phyloP scores from a whole-genome alignment of 1,284 basidiomycete genomes.

The Ganoderma boninense region DNA sequence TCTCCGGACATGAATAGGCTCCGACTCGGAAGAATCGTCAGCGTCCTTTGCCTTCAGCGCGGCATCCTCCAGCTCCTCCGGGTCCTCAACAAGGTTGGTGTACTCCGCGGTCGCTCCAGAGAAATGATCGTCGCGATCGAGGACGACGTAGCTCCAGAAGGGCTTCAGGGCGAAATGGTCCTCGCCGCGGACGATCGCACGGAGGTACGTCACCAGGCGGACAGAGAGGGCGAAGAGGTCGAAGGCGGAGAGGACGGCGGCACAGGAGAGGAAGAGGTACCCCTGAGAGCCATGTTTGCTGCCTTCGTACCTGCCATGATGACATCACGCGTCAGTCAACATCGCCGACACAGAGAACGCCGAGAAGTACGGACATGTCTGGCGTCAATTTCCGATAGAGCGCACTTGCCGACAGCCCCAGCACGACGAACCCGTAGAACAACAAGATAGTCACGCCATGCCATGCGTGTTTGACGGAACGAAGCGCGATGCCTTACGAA shows the following conservation, averaged over 20 bases:
- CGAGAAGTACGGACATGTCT: constrained; percentile 66
- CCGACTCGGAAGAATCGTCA: constrained; percentile 27
- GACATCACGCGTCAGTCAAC: constrained; percentile 28
- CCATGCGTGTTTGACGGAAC: constrained; percentile 73
- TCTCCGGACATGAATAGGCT: constrained; percentile 32
- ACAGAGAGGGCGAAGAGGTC: constrained; percentile 59
- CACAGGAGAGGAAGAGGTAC: constrained; percentile 59
- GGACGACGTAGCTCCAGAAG: constrained; percentile 65
- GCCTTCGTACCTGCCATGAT: constrained; percentile 68
- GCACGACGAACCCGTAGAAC: constrained; percentile 62
- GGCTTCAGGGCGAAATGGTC: constrained; percentile 54
- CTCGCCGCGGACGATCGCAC: constrained; percentile 43
- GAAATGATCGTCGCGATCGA: constrained; percentile 51
- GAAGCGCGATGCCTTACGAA: constrained; percentile 72
- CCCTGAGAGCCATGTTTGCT: constrained; percentile 67
- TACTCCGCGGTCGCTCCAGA: constrained; percentile 49
- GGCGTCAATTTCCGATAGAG: constrained; percentile 81
- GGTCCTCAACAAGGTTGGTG: constrained; percentile 62
- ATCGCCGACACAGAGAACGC: constrained; percentile 11
- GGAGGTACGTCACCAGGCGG: constrained; percentile 59
- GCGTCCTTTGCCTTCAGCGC: constrained; percentile 44
- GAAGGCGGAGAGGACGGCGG: constrained; percentile 62
- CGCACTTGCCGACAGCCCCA: constrained; percentile 71
- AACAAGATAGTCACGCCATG: constrained; percentile 61
- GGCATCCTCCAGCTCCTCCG: constrained; percentile 58